Evolutionary conservation across 2,329 filamentous ascomycete species (phyloP).

Genomic region (Ceratocystis variospora): DNA sequence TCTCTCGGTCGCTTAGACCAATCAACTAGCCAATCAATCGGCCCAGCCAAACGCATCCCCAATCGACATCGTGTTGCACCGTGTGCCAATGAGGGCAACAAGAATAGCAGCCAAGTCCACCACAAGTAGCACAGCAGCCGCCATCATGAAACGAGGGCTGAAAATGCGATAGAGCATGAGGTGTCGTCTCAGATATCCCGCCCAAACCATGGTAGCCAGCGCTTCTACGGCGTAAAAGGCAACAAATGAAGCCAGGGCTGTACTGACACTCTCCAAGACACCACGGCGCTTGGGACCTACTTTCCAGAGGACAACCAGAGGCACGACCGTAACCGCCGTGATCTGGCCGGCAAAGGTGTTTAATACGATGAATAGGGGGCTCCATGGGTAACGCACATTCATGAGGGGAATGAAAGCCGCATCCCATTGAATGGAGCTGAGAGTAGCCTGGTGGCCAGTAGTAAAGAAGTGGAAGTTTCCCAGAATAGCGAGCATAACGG

Average conservation of each 20-base stretch:
- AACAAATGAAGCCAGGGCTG: constrained; percentile 59
- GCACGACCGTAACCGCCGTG: constrained; percentile 63
- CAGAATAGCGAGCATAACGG: constrained; percentile 71
- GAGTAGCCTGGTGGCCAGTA: constrained; percentile 83
- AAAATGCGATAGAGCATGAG: constrained; percentile 96
- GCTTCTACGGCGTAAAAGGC: constrained; percentile 73
- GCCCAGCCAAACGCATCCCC: constrained; percentile 80
- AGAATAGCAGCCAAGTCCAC: constrained; percentile 63
- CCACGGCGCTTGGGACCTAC: constrained; percentile 58
- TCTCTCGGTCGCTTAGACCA: neutral
- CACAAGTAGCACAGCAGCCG: constrained; percentile 53
- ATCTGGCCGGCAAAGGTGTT: constrained; percentile 89
- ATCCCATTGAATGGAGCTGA: constrained; percentile 91
- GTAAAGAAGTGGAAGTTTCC: constrained; percentile 96
- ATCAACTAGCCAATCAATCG: constrained; percentile 27
- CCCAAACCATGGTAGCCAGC: constrained; percentile 79
- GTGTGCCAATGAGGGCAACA: constrained; percentile 58
- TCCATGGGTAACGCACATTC: constrained; percentile 77
- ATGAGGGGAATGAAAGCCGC: constrained; percentile 79
- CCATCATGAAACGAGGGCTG: constrained; percentile 78
- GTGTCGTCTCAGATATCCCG: constrained; percentile 73
- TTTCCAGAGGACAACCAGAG: constrained; percentile 80
- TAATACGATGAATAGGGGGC: constrained; percentile 62
- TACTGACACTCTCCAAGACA: constrained; percentile 55
- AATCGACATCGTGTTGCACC: constrained; percentile 65